A percentile compares a stretch with the other conserved stretches of the same genome.
Conservation (phyloP, 2,329 filamentous ascomycete genomes). For the Diplocarpon mali region DNA sequence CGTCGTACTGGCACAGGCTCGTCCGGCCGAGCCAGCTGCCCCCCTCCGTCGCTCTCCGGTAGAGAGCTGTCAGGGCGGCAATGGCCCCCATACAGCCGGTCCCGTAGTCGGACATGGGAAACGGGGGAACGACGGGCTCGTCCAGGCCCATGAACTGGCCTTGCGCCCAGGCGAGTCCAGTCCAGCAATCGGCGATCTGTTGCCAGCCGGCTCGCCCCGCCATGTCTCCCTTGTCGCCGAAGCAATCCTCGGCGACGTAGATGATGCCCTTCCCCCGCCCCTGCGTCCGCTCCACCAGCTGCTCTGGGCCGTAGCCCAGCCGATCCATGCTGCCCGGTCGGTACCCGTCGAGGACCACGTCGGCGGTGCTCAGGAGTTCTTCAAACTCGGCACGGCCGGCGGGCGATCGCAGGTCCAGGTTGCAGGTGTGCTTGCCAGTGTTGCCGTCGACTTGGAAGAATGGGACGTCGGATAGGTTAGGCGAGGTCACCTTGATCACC, state of each 20-base stretch:
- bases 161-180: constrained; percentile 31
- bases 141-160: constrained; percentile 48
- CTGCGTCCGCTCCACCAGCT: constrained; percentile 40
- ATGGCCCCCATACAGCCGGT: constrained; percentile 63
- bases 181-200: constrained; percentile 49
- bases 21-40: constrained; percentile 56
- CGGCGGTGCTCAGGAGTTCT: constrained; percentile 46
- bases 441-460: constrained; percentile 66
- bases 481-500: constrained; percentile 61
- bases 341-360: constrained; percentile 60
- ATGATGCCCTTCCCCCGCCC: constrained; percentile 50
- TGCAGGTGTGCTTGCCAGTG: constrained; percentile 56
- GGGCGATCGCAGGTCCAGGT: constrained; percentile 48
- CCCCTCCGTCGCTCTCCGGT: constrained; percentile 48
- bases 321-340: constrained; percentile 53
- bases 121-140: constrained; percentile 55
- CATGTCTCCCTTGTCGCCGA: constrained; percentile 56
- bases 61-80: constrained; percentile 52
- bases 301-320: constrained; percentile 50
- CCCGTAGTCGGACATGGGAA: constrained; percentile 55
- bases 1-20: constrained; percentile 57
- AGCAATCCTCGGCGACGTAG: constrained; percentile 63
- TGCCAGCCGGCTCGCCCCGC: constrained; percentile 56
- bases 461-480: constrained; percentile 56
- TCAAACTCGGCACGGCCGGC: constrained; percentile 46